phyloP scores from a whole-genome alignment of 176 grass and related monocot species.

The Oryza punctata region DNA sequence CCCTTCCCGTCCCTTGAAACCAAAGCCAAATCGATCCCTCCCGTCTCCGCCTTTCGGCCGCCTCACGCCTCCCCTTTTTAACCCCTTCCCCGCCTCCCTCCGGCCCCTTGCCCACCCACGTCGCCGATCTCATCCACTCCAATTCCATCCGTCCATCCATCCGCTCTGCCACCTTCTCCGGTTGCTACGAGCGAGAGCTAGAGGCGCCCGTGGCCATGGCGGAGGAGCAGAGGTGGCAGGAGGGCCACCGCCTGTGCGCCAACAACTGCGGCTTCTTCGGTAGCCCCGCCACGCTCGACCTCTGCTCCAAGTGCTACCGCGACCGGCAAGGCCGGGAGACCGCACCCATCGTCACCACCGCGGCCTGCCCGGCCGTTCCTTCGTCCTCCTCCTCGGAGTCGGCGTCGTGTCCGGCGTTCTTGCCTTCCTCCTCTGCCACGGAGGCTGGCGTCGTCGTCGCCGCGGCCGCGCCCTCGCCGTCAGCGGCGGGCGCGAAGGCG shows the following conservation, averaged over 20 bases:
- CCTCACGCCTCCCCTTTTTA: slow-evolving; percentile 30
- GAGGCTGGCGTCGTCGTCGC: not conserved
- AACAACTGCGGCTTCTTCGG: slow-evolving; percentile 53
- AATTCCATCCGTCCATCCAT: not conserved
- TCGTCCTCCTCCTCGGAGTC: not conserved
- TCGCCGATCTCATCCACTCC: not conserved
- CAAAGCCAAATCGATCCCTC: slow-evolving; percentile 33
- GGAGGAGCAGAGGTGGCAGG: slow-evolving; percentile 48
- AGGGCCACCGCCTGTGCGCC: slow-evolving; percentile 46
- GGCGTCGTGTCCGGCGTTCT: not conserved
- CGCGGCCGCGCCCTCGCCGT: not conserved
- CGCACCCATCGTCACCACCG: not conserved
- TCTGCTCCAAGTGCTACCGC: slow-evolving; percentile 57
- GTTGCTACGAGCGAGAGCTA: not conserved
- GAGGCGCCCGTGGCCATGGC: slow-evolving; percentile 9
- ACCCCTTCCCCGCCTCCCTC: not conserved
- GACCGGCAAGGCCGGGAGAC: not conserved
- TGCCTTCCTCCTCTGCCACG: not conserved
- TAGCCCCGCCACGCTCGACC: slow-evolving; percentile 44
- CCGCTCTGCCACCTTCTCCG: not conserved
- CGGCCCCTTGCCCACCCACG: not conserved
- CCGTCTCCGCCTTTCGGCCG: slow-evolving; percentile 18
- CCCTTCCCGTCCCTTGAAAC: slow-evolving; percentile 50
- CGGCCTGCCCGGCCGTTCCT: not conserved
- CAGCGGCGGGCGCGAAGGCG: not conserved